Percentiles rank a stretch among this genome's conserved stretches.
phyloP scores from a whole-genome alignment of 331 rosid genomes.

The Spiraea crenata region DNA sequence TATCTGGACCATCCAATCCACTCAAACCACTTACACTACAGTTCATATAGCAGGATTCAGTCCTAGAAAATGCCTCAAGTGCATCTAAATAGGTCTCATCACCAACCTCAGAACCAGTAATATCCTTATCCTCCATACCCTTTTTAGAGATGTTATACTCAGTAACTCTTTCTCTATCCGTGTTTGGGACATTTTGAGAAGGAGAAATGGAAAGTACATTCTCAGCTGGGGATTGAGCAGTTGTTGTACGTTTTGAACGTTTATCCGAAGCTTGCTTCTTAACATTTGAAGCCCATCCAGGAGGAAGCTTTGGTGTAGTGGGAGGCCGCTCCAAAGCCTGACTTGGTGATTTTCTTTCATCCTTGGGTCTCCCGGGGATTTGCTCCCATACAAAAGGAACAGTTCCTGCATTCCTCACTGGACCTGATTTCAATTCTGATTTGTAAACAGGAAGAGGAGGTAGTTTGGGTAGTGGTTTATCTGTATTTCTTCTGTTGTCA shows the following conservation, averaged over 20 bases:
- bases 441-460: constrained; percentile 56
- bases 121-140: constrained; percentile 32
- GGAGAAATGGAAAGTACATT: constrained; percentile 27
- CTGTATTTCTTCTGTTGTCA: constrained; percentile 36
- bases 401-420: constrained; percentile 66
- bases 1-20: constrained; percentile 56
- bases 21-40: constrained; percentile 75
- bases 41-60: constrained; percentile 67
- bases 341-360: constrained; percentile 38
- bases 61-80: constrained; percentile 66
- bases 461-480: constrained; percentile 40
- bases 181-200: constrained; percentile 25
- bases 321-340: constrained; percentile 29
- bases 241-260: constrained; percentile 31
- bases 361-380: constrained; percentile 82
- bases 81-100: constrained; percentile 67
- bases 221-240: constrained; percentile 31
- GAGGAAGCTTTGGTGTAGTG: constrained; percentile 59
- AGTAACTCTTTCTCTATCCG: constrained; percentile 24
- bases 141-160: constrained; percentile 30
- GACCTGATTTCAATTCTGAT: constrained; percentile 83
- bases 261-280: constrained; percentile 39
- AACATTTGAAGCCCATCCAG: constrained; percentile 51
- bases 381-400: constrained; percentile 90
- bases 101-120: constrained; percentile 52